Base-by-base conservation (phyloP, 805 yeast species). In the Candida anglica region DNA sequence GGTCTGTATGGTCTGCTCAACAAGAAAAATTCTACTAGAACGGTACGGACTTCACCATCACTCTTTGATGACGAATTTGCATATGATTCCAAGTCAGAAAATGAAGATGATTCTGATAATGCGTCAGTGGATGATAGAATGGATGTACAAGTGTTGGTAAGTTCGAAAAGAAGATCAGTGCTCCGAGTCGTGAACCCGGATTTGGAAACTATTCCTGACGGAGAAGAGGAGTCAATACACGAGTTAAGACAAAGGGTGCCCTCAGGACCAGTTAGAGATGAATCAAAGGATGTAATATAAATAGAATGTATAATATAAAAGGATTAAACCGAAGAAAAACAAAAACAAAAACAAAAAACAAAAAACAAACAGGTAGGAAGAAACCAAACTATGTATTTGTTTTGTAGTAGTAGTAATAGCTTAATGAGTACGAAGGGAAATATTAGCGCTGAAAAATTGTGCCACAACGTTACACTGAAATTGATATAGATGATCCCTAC, bases 101-200 rank as follows among this genome's bases (percentile, higher is more conserved):
- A 33, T 25, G 41, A 30, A 17, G 39, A 33, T 19, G 47, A 44
- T 17, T 39, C 47, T 14, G 64, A 61, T 32, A 65, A 56, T 16
- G 69, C 63, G 23, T 66, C 68, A 15, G 57, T 69, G 10, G 69
- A 75, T 35, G 68, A 66, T 14, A 62, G 66, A 19, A 49, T 79
- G 43, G 88, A 82, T 42, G 89, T 80, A 2, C 89, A 82, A 53
- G 82, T 82, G 6, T 56, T 82, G 39, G 87, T 82, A 6, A 74
- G 83, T 39, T 75, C 84, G 11, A 75, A 74, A 48, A 61, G 87
- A 43, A 60, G 85, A 38, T 69, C 81, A 1, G 69, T 71, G 34
- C 58, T 82, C 28, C 54, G 82, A 22, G 75, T 82, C 23, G 68
- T 76, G 30, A 82, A 82, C 47, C 89, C 89, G 0, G 37, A 32